A percentile compares a stretch with the other conserved stretches of the same genome.
Evolutionary conservation across 768 basidiomycete species (phyloP).

Genomic region (Auricularia sp.): DNA sequence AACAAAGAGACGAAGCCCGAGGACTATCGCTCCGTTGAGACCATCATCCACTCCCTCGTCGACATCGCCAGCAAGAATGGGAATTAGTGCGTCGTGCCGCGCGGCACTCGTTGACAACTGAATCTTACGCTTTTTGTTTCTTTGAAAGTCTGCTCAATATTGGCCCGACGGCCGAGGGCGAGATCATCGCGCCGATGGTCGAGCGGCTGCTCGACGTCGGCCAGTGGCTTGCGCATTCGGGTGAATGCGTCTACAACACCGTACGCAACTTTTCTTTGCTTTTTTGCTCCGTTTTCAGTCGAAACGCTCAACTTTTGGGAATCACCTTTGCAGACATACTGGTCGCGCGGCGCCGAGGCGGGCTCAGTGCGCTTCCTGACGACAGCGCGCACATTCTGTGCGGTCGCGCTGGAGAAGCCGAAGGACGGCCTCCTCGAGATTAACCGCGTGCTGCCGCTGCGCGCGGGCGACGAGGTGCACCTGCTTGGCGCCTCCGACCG

Average conservation of each 20-base stretch:
- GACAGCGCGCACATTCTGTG: conserved; percentile 41
- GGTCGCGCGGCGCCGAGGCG: conserved; percentile 37
- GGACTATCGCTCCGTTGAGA: conserved; percentile 39
- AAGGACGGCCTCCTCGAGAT: conserved; percentile 24
- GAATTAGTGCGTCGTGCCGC: conserved; percentile 36
- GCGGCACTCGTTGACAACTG: neutral
- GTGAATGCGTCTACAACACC: conserved; percentile 43
- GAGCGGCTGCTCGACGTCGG: conserved; percentile 41
- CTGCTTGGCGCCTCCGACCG: conserved; percentile 23
- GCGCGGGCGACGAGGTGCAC: conserved; percentile 31
- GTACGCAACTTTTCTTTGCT: conserved; percentile 20
- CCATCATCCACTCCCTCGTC: conserved; percentile 40
- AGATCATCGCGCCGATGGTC: conserved; percentile 38
- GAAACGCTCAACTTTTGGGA: too few species aligned
- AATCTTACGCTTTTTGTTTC: neutral
- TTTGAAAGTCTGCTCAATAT: conserved; percentile 36
- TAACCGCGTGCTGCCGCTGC: conserved; percentile 31
- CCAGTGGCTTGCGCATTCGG: conserved; percentile 38
- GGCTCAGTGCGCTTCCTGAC: conserved; percentile 35
- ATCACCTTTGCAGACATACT: conserved; percentile 28
- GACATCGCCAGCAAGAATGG: conserved; percentile 56
- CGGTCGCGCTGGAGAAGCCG: conserved; percentile 34
- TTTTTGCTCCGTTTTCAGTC: too few species aligned
- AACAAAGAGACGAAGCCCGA: conserved; percentile 19
- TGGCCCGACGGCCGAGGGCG: conserved; percentile 45